These are phyloP conservation scores for Mycena epipterygia DNA, from an alignment of 768 basidiomycete genomes.

Conservation along the genomic window DNA sequence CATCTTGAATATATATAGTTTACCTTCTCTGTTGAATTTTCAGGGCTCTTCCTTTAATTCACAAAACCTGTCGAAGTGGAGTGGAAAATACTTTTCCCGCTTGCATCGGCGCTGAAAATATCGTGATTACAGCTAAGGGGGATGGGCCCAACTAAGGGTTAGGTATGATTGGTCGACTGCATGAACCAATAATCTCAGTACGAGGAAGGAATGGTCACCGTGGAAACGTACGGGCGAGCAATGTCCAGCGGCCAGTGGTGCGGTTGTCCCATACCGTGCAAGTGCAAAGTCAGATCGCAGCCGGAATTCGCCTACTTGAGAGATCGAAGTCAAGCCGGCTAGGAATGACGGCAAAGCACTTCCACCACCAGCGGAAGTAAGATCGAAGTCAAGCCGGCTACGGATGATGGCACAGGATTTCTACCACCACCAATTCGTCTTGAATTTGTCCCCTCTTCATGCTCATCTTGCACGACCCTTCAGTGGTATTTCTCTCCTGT, in stretches of 20 bases:
- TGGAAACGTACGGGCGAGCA: too few species aligned
- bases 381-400: too few species aligned
- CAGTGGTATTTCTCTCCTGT: conserved; percentile 6
- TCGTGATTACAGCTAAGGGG: conserved; percentile 2
- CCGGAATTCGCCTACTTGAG: neutral
- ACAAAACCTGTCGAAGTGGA: neutral
- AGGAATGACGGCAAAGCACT: conserved; percentile 7
- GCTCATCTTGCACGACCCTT: conserved; percentile 6
- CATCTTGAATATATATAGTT: conserved; percentile 5
- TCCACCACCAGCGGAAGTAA: neutral
- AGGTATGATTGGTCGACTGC: neutral
- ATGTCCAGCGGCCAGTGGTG: too few species aligned
- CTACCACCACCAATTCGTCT: too few species aligned
- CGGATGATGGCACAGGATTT: too few species aligned
- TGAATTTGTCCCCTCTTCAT: conserved; percentile 9
- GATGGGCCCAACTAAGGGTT: neutral
- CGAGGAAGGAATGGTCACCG: too few species aligned
- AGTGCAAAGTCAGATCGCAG: too few species aligned
- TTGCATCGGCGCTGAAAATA: conserved; percentile 1
- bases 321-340: conserved; percentile 15
- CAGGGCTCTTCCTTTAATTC: neutral
- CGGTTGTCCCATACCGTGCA: too few species aligned
- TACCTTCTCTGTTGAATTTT: neutral
- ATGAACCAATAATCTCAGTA: too few species aligned
- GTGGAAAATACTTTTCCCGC: neutral